Percentiles rank a stretch among this genome's conserved stretches.
These are phyloP conservation scores for Barnettozyma pratensis DNA, from an alignment of 805 yeast species.

Conservation along the genomic window DNA sequence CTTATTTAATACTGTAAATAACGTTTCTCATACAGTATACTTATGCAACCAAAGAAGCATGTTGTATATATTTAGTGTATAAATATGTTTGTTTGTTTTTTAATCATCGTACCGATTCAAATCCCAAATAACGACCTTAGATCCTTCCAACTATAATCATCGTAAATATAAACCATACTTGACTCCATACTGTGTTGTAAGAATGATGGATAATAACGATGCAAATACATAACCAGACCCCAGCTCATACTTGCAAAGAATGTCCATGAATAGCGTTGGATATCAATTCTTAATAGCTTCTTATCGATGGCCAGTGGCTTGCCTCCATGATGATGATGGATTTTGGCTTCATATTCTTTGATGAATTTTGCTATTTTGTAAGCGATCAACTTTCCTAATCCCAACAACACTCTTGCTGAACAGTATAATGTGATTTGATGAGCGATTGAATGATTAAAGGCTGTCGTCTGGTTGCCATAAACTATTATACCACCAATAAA, in stretches of 20 bases:
- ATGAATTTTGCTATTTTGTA: slow-evolving; percentile 13
- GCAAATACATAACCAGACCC: slow-evolving; percentile 71
- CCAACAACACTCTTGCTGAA: slow-evolving; percentile 61
- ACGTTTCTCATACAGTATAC: too few species aligned
- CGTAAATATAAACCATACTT: slow-evolving; percentile 68
- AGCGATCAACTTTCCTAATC: slow-evolving; percentile 37
- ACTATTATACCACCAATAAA: slow-evolving; percentile 35
- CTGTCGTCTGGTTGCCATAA: slow-evolving; percentile 31
- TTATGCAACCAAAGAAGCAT: too few species aligned
- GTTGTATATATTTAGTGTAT: too few species aligned
- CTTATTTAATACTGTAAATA: too few species aligned
- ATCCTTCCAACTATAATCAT: slow-evolving; percentile 48
- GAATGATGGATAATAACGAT: slow-evolving; percentile 54
- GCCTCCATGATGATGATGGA: background rate
- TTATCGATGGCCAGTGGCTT: slow-evolving; percentile 4
- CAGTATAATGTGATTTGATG: slow-evolving; percentile 74
- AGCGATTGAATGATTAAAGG: slow-evolving; percentile 44
- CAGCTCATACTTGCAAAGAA: slow-evolving; percentile 59
- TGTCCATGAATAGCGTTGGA: slow-evolving; percentile 44
- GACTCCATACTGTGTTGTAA: slow-evolving; percentile 61
- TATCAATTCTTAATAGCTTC: slow-evolving; percentile 13
- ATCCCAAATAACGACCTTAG: slow-evolving; percentile 41
- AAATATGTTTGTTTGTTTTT: too few species aligned
- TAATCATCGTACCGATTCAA: background rate
- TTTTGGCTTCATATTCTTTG: slow-evolving; percentile 5